phyloP scores from a whole-genome alignment of 139 green algal species.

The Haematococcus lacustris region DNA sequence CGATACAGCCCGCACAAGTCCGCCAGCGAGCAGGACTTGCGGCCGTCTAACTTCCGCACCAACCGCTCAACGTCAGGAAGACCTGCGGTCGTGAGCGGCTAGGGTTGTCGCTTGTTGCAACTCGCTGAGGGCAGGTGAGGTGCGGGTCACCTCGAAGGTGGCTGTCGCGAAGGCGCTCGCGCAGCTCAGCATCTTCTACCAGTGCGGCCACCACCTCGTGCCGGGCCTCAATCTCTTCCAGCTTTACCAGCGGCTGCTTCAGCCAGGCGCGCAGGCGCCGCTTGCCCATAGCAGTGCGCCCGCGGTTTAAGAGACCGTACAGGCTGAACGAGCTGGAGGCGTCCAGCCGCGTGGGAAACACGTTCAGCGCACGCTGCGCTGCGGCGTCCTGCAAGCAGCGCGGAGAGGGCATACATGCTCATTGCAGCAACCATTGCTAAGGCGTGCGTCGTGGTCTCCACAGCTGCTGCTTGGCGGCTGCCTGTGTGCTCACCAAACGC shows the following conservation, averaged over 20 bases:
- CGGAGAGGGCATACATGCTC: neutral
- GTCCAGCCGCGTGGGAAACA: conserved; percentile 66
- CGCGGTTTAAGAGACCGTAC: conserved; percentile 82
- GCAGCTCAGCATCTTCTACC: conserved; percentile 53
- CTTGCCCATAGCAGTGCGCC: conserved; percentile 89
- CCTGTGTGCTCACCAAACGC: conserved; percentile 30
- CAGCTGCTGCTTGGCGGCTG: neutral
- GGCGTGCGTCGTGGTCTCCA: neutral
- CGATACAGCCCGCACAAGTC: conserved; percentile 92
- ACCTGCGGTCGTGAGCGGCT: no score
- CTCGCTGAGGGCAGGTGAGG: no score
- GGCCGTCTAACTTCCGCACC: conserved; percentile 71
- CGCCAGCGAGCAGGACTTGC: conserved; percentile 43
- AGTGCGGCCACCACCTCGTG: conserved; percentile 85
- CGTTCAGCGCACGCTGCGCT: conserved; percentile 83
- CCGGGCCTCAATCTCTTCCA: conserved; percentile 54
- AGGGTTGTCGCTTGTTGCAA: no score
- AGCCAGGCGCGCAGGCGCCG: conserved; percentile 77
- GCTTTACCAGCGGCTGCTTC: conserved; percentile 72
- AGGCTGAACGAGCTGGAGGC: conserved; percentile 71
- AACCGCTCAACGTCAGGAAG: conserved; percentile 90
- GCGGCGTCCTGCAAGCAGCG: conserved; percentile 35
- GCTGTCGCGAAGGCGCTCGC: conserved; percentile 58
- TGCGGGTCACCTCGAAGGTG: conserved; percentile 27
- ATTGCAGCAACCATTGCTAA: neutral